A percentile compares a stretch with the other conserved stretches of the same genome.
These are phyloP conservation scores for Pisolithus sp. DNA, from an alignment of 768 basidiomycete species.

Conservation along the genomic window DNA sequence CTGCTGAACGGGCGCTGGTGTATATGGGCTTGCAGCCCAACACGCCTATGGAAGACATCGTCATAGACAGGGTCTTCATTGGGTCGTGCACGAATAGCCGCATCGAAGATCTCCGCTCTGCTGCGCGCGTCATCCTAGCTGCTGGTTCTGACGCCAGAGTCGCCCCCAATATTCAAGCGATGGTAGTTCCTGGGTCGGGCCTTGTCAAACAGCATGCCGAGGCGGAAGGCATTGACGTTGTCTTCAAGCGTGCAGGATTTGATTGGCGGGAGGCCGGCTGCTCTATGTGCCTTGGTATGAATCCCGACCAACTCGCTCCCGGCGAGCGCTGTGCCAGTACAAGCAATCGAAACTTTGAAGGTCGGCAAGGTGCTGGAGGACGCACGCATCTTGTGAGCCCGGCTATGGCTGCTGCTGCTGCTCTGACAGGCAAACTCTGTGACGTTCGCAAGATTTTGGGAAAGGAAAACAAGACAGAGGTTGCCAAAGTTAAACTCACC, in stretches of 20 bases:
- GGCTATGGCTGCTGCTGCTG: slow-evolving; percentile 90
- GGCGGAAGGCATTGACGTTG: slow-evolving; percentile 76
- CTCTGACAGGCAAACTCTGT: slow-evolving; percentile 76
- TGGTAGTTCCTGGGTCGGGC: slow-evolving; percentile 91
- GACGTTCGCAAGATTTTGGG: slow-evolving; percentile 77
- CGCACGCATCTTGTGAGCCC: slow-evolving; percentile 86
- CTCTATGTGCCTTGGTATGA: slow-evolving; percentile 97
- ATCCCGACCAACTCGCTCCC: slow-evolving; percentile 82
- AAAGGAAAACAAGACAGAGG: slow-evolving; percentile 38
- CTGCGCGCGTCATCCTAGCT: slow-evolving; percentile 69
- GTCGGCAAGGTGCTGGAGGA: slow-evolving; percentile 81
- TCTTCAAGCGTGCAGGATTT: slow-evolving; percentile 88
- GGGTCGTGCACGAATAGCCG: slow-evolving; percentile 94
- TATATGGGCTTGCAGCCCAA: slow-evolving; percentile 87
- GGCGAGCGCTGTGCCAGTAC: slow-evolving; percentile 86
- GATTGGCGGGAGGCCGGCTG: slow-evolving; percentile 96
- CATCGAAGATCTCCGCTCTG: slow-evolving; percentile 87
- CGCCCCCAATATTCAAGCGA: slow-evolving; percentile 68
- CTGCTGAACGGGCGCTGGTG: slow-evolving; percentile 66
- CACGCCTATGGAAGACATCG: slow-evolving; percentile 72
- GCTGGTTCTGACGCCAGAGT: slow-evolving; percentile 71
- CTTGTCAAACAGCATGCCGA: slow-evolving; percentile 88
- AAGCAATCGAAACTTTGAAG: slow-evolving; percentile 91
- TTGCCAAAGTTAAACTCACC: slow-evolving; percentile 59
- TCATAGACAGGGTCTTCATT: slow-evolving; percentile 86